These are phyloP conservation scores for Aschersonia sp. DNA, from an alignment of 2,329 filamentous ascomycete species.

Conservation along the genomic window DNA sequence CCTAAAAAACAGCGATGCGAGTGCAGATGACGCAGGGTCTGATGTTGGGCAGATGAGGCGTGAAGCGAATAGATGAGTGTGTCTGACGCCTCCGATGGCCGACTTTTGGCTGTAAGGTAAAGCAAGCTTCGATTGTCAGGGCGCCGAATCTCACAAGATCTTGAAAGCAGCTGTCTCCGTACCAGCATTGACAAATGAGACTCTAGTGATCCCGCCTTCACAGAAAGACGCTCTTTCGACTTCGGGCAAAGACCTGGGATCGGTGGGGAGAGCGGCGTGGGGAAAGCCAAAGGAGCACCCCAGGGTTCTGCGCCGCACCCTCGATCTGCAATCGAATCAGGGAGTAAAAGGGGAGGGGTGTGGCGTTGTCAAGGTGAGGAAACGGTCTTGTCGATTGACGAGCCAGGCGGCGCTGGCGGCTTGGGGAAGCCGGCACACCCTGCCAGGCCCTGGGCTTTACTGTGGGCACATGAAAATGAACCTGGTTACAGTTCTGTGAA, in stretches of 20 bases:
- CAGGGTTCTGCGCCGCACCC: neutral
- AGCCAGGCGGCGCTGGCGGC: neutral
- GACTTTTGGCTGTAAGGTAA: too few species aligned
- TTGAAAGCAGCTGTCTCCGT: too few species aligned
- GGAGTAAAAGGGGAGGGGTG: neutral
- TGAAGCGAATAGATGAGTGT: neutral
- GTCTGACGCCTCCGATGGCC: too few species aligned
- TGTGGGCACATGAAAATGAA: too few species aligned
- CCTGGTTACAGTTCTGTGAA: too few species aligned
- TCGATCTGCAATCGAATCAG: neutral
- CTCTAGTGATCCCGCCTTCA: too few species aligned
- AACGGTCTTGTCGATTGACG: neutral
- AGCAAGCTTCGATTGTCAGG: too few species aligned
- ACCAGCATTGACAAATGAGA: too few species aligned
- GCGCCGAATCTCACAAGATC: too few species aligned
- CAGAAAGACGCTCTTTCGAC: too few species aligned
- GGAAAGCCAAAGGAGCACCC: neutral
- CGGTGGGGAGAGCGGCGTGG: neutral
- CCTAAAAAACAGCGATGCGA: neutral
- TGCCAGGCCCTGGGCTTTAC: neutral
- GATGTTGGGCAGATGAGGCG: neutral
- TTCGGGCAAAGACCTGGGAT: neutral
- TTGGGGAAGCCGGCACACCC: neutral
- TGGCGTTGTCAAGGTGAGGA: neutral
- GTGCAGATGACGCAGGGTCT: slow-evolving; percentile 1